Evolutionary conservation across 2,329 filamentous ascomycete genomes (phyloP).

Genomic region (Paracamarosporium sp.): DNA sequence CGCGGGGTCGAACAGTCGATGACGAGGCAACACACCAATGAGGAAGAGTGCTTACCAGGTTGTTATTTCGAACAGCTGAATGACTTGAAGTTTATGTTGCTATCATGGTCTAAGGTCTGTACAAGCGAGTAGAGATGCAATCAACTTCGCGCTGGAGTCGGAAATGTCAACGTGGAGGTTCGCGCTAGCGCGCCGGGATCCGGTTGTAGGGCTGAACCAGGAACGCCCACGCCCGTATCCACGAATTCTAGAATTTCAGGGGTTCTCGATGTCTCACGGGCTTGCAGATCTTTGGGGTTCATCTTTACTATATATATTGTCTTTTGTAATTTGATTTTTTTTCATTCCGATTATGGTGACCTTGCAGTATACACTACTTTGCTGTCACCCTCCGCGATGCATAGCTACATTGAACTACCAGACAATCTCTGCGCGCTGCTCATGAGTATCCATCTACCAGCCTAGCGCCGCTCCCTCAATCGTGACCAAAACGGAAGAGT

Average conservation of each 20-base stretch:
- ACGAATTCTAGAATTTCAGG: neutral
- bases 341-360: constrained; percentile 26
- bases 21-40: neutral
- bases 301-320: too few relatives aligned
- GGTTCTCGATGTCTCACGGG: neutral
- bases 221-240: neutral
- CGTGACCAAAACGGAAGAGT: constrained; percentile 29
- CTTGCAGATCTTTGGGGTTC: neutral
- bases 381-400: constrained; percentile 30
- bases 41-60: neutral
- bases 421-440: constrained; percentile 29
- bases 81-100: neutral
- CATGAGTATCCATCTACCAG: constrained; percentile 37
- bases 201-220: constrained; percentile 23
- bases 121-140: constrained; percentile 5
- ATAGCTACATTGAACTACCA: constrained; percentile 33
- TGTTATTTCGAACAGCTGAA: neutral
- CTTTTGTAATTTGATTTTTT: constrained; percentile 29
- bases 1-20: neutral
- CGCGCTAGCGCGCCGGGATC: constrained; percentile 32
- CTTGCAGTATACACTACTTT: constrained; percentile 37
- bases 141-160: neutral
- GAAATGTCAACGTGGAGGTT: constrained; percentile 41
- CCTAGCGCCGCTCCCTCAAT: constrained; percentile 34
- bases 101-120: constrained; percentile 1